Percentiles rank a stretch among this genome's conserved stretches.
These are phyloP conservation scores for Amanita muscaria DNA, from an alignment of 768 basidiomycete genomes.

Conservation along the genomic window DNA sequence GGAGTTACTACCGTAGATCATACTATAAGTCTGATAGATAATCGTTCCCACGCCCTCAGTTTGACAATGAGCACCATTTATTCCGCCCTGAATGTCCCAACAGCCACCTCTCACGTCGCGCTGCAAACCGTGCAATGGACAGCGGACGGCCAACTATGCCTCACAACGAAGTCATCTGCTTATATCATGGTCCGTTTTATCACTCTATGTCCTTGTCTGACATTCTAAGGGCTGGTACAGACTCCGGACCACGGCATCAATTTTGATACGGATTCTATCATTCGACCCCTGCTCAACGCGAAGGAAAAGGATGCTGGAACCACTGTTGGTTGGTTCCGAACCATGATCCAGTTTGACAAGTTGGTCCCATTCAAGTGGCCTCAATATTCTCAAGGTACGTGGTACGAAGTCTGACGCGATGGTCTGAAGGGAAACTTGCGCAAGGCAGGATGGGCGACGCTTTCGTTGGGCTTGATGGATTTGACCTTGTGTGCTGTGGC, in stretches of 20 bases:
- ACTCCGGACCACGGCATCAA: conserved; percentile 71
- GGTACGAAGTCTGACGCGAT: neutral
- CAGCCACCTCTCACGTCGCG: conserved; percentile 52
- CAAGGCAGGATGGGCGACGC: conserved; percentile 53
- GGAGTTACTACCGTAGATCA: too few relatives aligned
- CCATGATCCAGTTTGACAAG: conserved; percentile 57
- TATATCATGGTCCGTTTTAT: conserved; percentile 52
- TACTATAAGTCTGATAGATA: too few relatives aligned
- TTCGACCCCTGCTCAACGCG: conserved; percentile 31
- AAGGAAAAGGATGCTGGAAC: conserved; percentile 21
- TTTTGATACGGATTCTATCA: conserved; percentile 45
- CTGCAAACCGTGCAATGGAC: conserved; percentile 61
- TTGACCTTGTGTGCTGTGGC: conserved; percentile 45
- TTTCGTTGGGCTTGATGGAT: conserved; percentile 69
- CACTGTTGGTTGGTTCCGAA: conserved; percentile 60
- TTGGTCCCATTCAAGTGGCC: conserved; percentile 33
- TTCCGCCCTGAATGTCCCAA: conserved; percentile 48
- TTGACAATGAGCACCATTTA: too few relatives aligned
- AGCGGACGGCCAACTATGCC: conserved; percentile 60
- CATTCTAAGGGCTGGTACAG: conserved; percentile 26
- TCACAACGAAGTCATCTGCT: conserved; percentile 57
- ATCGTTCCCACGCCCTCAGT: too few relatives aligned
- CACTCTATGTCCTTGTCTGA: neutral
- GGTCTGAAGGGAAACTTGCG: neutral
- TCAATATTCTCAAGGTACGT: conserved; percentile 39